These are phyloP conservation scores for Fraxinus floribunda DNA, from an alignment of 305 asterid species.

Conservation along the genomic window DNA sequence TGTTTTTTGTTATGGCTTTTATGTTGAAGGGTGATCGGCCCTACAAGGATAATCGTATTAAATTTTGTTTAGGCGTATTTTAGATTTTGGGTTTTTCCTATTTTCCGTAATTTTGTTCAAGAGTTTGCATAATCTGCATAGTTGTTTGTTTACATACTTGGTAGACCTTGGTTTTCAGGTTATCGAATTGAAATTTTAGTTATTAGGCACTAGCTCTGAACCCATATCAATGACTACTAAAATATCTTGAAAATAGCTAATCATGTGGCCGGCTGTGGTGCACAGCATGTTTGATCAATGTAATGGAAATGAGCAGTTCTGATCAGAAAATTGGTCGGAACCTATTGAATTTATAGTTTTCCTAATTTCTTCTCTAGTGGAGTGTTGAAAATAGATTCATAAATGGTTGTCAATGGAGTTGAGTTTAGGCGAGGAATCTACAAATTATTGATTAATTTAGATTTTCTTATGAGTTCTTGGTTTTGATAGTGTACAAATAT, in stretches of 20 bases:
- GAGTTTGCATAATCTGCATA: not conserved
- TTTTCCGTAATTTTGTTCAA: slow-evolving; percentile 16
- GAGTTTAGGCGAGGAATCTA: not conserved
- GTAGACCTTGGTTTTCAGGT: slow-evolving; percentile 13
- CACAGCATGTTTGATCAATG: slow-evolving; percentile 7
- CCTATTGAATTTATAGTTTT: not conserved
- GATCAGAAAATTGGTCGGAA: not conserved
- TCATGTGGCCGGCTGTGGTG: slow-evolving; percentile 21
- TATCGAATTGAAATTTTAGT: slow-evolving; percentile 17
- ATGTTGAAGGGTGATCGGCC: slow-evolving; percentile 28
- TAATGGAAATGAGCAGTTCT: slow-evolving; percentile 22
- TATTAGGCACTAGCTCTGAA: slow-evolving; percentile 6
- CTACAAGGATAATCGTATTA: slow-evolving; percentile 18
- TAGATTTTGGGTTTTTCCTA: slow-evolving; percentile 13
- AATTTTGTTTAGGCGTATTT: slow-evolving; percentile 10
- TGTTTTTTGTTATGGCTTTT: slow-evolving; percentile 18
- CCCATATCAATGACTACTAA: slow-evolving; percentile 1
- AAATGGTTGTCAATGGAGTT: not conserved
- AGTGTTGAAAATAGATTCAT: not conserved
- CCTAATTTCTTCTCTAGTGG: not conserved
- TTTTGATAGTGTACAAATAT: not conserved
- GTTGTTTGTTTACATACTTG: slow-evolving; percentile 14
- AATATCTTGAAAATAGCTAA: not conserved
- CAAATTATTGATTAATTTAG: not conserved
- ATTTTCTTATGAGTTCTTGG: not conserved